Percentiles rank a stretch among this genome's conserved stretches.
Evolutionary conservation across 2,329 filamentous ascomycete genomes (phyloP).

Genomic region (Thielaviopsis ethacetica): DNA sequence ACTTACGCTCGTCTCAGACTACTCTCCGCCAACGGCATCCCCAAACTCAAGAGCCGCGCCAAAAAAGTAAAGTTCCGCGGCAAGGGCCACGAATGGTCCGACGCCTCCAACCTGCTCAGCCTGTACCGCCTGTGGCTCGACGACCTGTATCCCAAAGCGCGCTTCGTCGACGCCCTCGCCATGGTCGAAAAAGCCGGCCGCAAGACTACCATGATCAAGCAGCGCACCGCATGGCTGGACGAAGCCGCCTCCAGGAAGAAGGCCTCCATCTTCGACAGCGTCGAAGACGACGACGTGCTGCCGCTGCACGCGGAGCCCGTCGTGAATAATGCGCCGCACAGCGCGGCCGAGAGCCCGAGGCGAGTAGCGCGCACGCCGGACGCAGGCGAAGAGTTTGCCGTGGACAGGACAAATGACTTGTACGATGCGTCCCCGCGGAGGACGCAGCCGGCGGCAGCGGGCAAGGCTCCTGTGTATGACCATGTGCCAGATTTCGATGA

Average conservation of each 20-base stretch:
- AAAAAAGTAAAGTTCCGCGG: conserved; percentile 68
- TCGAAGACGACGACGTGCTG: conserved; percentile 14
- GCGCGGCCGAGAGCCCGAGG: no score
- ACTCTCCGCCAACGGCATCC: conserved; percentile 70
- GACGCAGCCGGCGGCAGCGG: conserved; percentile 1
- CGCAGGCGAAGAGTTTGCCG: background rate
- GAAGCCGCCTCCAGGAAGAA: conserved; percentile 38
- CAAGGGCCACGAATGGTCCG: conserved; percentile 90
- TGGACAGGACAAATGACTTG: conserved; percentile 29
- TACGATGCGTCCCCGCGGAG: conserved; percentile 36
- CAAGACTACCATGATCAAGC: conserved; percentile 57
- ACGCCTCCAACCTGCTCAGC: conserved; percentile 64
- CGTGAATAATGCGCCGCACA: no score
- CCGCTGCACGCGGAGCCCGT: background rate
- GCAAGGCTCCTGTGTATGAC: conserved; percentile 17
- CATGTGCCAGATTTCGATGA: conserved; percentile 20
- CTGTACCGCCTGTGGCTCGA: conserved; percentile 97
- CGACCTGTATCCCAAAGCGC: conserved; percentile 85
- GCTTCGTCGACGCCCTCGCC: conserved; percentile 72
- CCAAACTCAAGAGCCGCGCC: conserved; percentile 57
- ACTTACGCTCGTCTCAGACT: conserved; percentile 32
- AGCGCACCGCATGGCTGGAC: conserved; percentile 70
- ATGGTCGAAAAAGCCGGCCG: conserved; percentile 94
- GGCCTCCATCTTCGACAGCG: conserved; percentile 20
- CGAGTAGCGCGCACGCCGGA: no score